phyloP scores from a whole-genome alignment of 2,329 filamentous ascomycete genomes.

The Alternaria sp. region DNA sequence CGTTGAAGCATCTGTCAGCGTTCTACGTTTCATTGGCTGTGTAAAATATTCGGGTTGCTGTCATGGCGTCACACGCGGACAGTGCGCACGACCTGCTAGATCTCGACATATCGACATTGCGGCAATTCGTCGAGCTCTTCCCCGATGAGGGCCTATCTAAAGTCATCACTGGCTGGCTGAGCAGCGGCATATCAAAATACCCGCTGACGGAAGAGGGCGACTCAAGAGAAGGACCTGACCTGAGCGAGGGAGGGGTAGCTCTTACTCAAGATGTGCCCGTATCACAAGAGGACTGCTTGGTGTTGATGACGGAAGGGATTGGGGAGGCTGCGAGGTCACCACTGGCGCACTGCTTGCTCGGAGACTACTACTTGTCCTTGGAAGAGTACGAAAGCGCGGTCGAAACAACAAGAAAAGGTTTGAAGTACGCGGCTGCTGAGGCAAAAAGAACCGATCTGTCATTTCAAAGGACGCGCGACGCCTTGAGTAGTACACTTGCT shows the following conservation, averaged over 20 bases:
- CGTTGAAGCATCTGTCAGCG: constrained; percentile 1
- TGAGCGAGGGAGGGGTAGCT: constrained; percentile 54
- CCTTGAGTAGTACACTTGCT: constrained; percentile 78
- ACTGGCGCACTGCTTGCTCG: constrained; percentile 83
- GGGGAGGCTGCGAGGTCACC: constrained; percentile 68
- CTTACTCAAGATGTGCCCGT: constrained; percentile 62
- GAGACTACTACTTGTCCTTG: constrained; percentile 81
- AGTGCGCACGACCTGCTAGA: constrained; percentile 59
- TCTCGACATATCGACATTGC: constrained; percentile 79
- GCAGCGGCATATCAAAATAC: constrained; percentile 85
- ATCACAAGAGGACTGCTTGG: constrained; percentile 78
- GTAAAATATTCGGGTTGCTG: constrained; percentile 10
- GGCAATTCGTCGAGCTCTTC: constrained; percentile 84
- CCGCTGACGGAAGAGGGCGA: constrained; percentile 57
- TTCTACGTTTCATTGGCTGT: constrained; percentile 8
- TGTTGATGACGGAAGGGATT: constrained; percentile 74
- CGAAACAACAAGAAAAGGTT: constrained; percentile 79
- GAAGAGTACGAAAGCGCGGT: constrained; percentile 86
- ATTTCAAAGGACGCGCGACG: constrained; percentile 69
- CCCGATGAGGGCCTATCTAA: constrained; percentile 83
- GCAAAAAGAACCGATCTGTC: constrained; percentile 71
- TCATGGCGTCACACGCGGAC: constrained; percentile 48
- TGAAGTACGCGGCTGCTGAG: constrained; percentile 68
- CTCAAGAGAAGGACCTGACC: constrained; percentile 51
- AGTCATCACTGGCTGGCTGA: constrained; percentile 81